phyloP scores from a whole-genome alignment of 257 asterid species.

The Ehretia macrophylla region DNA sequence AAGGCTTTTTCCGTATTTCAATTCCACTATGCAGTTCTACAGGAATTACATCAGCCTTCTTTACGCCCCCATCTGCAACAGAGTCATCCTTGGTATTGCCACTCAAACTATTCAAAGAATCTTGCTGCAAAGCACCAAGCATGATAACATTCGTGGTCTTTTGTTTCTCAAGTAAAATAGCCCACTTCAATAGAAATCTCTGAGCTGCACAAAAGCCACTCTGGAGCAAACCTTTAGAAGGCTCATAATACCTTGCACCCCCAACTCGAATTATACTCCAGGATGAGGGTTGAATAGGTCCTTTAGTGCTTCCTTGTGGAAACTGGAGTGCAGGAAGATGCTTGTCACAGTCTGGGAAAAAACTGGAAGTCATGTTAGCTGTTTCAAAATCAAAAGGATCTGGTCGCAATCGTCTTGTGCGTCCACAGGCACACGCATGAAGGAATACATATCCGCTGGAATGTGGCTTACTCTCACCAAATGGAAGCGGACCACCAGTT shows the following conservation, averaged over 20 bases:
- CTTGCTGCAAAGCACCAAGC: conserved; percentile 29
- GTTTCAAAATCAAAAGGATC: conserved; percentile 91
- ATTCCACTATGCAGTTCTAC: conserved; percentile 33
- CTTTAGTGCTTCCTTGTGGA: conserved; percentile 43
- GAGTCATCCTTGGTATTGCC: conserved; percentile 30
- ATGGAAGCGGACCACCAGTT: conserved; percentile 21
- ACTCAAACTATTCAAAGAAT: conserved; percentile 21
- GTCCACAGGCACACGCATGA: conserved; percentile 99
- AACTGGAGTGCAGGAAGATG: conserved; percentile 62
- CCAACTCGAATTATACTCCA: conserved; percentile 92
- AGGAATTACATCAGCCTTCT: conserved; percentile 32
- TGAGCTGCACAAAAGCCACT: conserved; percentile 77
- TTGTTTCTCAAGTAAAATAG: conserved; percentile 51
- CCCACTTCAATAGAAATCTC: conserved; percentile 75
- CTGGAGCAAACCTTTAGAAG: conserved; percentile 83
- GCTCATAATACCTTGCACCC: conserved; percentile 71
- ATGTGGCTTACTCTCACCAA: conserved; percentile 49
- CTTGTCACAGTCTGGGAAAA: conserved; percentile 81
- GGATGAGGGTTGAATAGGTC: conserved; percentile 48
- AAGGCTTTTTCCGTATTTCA: conserved; percentile 28
- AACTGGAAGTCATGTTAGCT: conserved; percentile 53
- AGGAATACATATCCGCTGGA: conserved; percentile 90
- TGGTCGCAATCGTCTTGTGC: conserved; percentile 70
- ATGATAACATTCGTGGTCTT: conserved; percentile 25
- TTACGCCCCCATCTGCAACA: conserved; percentile 27